Evolutionary conservation across 2,329 filamentous ascomycete genomes (phyloP).

Genomic region (Phoma sp.): DNA sequence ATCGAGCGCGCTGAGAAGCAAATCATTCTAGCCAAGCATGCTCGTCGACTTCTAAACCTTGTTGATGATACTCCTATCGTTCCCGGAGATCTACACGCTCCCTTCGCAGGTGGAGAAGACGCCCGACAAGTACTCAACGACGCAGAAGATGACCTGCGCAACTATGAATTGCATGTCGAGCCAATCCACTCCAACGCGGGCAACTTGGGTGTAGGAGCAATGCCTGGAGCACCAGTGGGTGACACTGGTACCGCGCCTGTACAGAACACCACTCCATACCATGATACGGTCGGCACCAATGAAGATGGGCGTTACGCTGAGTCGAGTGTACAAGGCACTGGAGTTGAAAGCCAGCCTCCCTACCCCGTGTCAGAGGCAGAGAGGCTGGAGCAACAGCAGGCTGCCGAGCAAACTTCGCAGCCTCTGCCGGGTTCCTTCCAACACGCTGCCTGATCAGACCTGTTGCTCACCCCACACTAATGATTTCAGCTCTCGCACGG

Average conservation of each 20-base stretch:
- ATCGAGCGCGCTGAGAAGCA: constrained; percentile 98
- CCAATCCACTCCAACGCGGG: constrained; percentile 61
- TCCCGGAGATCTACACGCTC: constrained; percentile 78
- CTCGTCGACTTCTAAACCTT: constrained; percentile 80
- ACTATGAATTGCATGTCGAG: constrained; percentile 69
- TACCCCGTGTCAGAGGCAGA: constrained; percentile 43
- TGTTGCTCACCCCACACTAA: no score
- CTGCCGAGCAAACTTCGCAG: constrained; percentile 7
- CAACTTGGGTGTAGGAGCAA: constrained; percentile 57
- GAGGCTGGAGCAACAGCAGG: constrained; percentile 34
- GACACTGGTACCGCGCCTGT: neutral
- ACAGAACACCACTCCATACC: constrained; percentile 2
- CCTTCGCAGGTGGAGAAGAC: constrained; percentile 70
- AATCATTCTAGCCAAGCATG: constrained; percentile 90
- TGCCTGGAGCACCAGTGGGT: constrained; percentile 42
- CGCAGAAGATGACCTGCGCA: constrained; percentile 84
- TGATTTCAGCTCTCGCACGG: no score
- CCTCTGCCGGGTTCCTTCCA: constrained; percentile 4
- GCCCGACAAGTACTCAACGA: constrained; percentile 90
- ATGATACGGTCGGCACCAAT: constrained; percentile 23
- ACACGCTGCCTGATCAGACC: constrained; percentile 9
- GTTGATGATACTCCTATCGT: constrained; percentile 91
- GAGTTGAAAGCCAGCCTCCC: constrained; percentile 34
- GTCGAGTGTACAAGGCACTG: constrained; percentile 28
- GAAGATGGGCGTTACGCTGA: constrained; percentile 33